These are phyloP conservation scores for Lichenothelia convexa DNA, from an alignment of 495 filamentous ascomycete genomes.

Conservation along the genomic window DNA sequence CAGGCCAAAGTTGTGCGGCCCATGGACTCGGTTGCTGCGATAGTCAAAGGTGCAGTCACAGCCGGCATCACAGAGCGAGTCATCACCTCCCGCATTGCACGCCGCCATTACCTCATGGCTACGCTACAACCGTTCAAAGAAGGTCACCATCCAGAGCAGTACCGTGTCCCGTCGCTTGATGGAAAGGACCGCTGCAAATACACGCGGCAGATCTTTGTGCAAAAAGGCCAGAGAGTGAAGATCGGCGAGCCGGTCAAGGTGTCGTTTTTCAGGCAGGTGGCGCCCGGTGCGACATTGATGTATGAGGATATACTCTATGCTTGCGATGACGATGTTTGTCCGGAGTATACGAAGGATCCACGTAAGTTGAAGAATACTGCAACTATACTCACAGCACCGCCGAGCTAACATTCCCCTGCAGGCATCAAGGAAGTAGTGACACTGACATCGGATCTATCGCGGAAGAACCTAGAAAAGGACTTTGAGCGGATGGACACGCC, in stretches of 20 bases:
- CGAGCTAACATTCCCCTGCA: slow-evolving; percentile 21
- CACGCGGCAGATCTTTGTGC: slow-evolving; percentile 94
- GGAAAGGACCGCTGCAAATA: slow-evolving; percentile 98
- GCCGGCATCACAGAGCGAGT: slow-evolving; percentile 93
- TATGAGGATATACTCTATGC: slow-evolving; percentile 98
- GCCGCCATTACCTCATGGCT: slow-evolving; percentile 97
- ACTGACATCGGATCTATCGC: slow-evolving; percentile 84
- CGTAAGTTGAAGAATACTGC: slow-evolving; percentile 42
- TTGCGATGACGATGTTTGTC: slow-evolving; percentile 94
- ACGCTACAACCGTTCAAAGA: slow-evolving; percentile 98
- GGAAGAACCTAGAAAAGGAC: slow-evolving; percentile 97
- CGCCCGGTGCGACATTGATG: slow-evolving; percentile 93
- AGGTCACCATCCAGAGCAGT: slow-evolving; percentile 93
- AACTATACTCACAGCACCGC: neutral
- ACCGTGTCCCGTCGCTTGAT: slow-evolving; percentile 88
- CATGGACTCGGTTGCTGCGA: slow-evolving; percentile 62
- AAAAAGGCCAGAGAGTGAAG: slow-evolving; percentile 96
- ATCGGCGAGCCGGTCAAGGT: slow-evolving; percentile 99
- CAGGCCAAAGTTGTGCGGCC: slow-evolving; percentile 60
- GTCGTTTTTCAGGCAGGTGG: slow-evolving; percentile 94
- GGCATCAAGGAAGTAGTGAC: slow-evolving; percentile 99
- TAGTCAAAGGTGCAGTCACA: slow-evolving; percentile 60
- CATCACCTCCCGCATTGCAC: slow-evolving; percentile 91
- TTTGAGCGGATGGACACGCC: slow-evolving; percentile 99
- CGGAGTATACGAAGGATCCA: slow-evolving; percentile 97